Evolutionary conservation across 441 rosid species (phyloP).

Genomic region (Erysimum cheiri): DNA sequence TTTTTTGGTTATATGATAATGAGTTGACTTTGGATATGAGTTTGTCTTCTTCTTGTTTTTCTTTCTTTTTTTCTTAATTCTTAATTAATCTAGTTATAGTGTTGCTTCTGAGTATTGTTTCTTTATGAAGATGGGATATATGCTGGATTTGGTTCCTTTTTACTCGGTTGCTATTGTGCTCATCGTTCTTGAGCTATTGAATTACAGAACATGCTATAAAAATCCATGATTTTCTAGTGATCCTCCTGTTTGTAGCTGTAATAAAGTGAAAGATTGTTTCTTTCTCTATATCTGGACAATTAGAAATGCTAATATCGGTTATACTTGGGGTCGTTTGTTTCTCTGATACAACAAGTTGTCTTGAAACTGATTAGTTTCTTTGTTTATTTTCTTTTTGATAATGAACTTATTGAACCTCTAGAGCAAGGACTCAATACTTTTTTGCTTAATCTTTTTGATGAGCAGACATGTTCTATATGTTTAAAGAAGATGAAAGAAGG

Average conservation of each 20-base stretch:
- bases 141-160: not conserved
- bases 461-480: constrained; percentile 54
- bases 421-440: too few relatives aligned
- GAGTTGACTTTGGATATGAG: constrained; percentile 42
- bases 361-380: not conserved
- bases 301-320: constrained; percentile 3
- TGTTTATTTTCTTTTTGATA: not conserved
- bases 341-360: not conserved
- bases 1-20: constrained; percentile 1
- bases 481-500: constrained; percentile 25
- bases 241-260: constrained; percentile 8
- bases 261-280: constrained; percentile 6
- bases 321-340: not conserved
- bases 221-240: not conserved
- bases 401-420: not conserved
- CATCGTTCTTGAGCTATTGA: not conserved
- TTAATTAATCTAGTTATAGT: not conserved
- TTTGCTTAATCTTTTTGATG: constrained; percentile 38
- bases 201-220: not conserved
- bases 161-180: not conserved
- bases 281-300: constrained; percentile 28
- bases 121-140: not conserved
- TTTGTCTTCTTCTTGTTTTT: constrained; percentile 40
- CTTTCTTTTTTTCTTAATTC: constrained; percentile 7
- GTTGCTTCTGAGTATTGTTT: not conserved